Evolutionary conservation across 495 filamentous ascomycete genomes (phyloP), one percentile per base, ranked within the genome.

Genomic region (Cudoniella acicularis): DNA sequence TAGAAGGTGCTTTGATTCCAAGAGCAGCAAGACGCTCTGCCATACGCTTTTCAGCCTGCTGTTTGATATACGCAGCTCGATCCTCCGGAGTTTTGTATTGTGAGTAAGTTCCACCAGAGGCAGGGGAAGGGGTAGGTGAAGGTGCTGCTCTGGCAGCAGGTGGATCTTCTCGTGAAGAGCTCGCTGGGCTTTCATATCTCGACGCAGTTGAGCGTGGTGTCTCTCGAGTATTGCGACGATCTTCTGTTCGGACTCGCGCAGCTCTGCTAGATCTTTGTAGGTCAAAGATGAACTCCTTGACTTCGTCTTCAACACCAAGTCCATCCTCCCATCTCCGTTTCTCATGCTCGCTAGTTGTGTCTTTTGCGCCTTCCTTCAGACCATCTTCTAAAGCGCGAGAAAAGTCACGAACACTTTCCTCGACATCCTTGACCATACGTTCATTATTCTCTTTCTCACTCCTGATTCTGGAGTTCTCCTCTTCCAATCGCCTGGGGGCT

Each of bases 261-360:
- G 88, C 83, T 57, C 92, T 82, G 64, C 88, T 90, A 52, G 85
- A 88, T 50, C 94, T 84, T 67, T 96, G 91, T 27, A 99, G 72
- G 62, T 97, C 95, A 66, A 91, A 98, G 66, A 99, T 98, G 73
- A 99, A 97, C 64, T 98, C 94, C 63, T 90, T 88, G 58, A 96
- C 89, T 59, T 94, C 90, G 65, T 98, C 92, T 64, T 99, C 95
- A 53, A 99, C 95, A 25, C 95, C 95, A 36, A 98, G 77, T 36
- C 85, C 95, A 75, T 99, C 95, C 66, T 98, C 92, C 95, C 95
- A 99, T 57, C 94, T 85, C 56, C 94, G 83, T 64, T 79, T 84
- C 76, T 99, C 95, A 70, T 98, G 94, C 69, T 98, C 90, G 20
- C 76, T 75, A 10, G 76, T 70, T 68, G 86, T 64, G 75, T 83